A percentile compares a stretch with the other conserved stretches of the same genome.
Conservation (phyloP, 2,329 filamentous ascomycete genomes). For the Penicillium verrucosum region DNA sequence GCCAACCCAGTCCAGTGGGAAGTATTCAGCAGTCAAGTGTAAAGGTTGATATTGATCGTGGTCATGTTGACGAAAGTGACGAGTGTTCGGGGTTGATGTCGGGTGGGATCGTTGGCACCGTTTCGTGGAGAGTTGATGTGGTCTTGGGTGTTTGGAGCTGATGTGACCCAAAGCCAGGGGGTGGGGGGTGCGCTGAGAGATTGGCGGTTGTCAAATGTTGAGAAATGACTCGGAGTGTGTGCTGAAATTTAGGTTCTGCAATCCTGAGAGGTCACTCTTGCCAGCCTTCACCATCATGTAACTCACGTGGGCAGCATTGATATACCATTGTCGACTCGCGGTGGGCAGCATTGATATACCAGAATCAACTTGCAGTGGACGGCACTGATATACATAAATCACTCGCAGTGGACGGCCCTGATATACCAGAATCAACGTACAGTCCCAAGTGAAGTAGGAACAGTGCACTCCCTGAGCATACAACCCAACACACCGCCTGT, state of each 20-base stretch:
- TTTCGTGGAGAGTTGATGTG: neutral
- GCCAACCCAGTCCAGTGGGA: neutral
- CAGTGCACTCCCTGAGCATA: neutral
- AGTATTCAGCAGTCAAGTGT: neutral
- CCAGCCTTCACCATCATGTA: neutral
- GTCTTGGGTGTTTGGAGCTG: neutral
- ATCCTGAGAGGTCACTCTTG: neutral
- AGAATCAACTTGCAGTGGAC: neutral
- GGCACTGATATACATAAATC: neutral
- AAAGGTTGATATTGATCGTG: neutral
- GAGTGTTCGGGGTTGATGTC: neutral
- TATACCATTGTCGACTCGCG: neutral
- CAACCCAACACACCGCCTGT: neutral
- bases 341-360: neutral
- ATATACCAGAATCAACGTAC: neutral
- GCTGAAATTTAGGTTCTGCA: neutral
- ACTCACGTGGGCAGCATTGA: neutral
- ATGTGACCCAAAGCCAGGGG: neutral
- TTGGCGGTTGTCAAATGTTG: neutral
- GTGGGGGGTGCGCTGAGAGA: neutral
- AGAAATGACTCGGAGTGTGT: neutral
- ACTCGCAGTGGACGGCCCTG: neutral
- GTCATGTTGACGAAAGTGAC: neutral
- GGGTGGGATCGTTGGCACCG: neutral
- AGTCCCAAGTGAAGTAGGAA: neutral